Percentiles rank a stretch among this genome's conserved stretches.
Conservation (phyloP, 371 early-diverging fungal species). For the Syncephalastrum monosporum region DNA sequence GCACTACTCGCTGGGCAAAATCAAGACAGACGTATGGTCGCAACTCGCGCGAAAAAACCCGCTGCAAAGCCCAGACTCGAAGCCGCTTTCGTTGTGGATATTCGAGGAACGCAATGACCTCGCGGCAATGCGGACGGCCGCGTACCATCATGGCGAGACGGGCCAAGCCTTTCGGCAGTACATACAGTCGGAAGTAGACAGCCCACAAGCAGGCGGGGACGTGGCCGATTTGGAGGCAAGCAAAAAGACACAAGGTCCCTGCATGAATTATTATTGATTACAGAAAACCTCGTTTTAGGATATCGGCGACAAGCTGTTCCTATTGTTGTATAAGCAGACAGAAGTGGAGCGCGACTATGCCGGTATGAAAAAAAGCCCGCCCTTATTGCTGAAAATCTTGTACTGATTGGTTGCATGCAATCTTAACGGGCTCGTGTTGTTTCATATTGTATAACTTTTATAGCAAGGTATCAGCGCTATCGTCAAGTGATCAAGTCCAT, state of each 20-base stretch:
- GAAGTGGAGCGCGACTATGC: slow-evolving; percentile 35
- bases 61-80: slow-evolving; percentile 36
- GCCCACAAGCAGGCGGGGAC: slow-evolving; percentile 12
- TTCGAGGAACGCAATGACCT: slow-evolving; percentile 39
- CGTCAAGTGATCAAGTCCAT: slow-evolving; percentile 44
- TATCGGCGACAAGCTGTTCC: slow-evolving; percentile 26
- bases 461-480: slow-evolving; percentile 36
- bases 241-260: background rate
- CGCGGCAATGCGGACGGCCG: slow-evolving; percentile 22
- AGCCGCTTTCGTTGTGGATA: slow-evolving; percentile 41
- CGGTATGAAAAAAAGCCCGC: slow-evolving; percentile 11
- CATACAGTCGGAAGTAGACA: slow-evolving; percentile 22
- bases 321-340: slow-evolving; percentile 31
- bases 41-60: slow-evolving; percentile 41
- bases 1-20: slow-evolving; percentile 31
- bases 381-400: no score
- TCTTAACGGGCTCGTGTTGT: background rate
- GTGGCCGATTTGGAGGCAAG: slow-evolving; percentile 21
- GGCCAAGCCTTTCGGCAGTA: slow-evolving; percentile 30
- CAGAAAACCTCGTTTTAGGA: slow-evolving; percentile 17
- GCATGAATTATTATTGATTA: background rate
- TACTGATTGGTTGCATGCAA: no score
- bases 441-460: background rate
- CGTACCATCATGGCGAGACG: slow-evolving; percentile 37
- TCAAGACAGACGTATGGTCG: slow-evolving; percentile 33